Conservation (phyloP, 108 stramenopile genomes). For the Skeletonema menzelii region DNA sequence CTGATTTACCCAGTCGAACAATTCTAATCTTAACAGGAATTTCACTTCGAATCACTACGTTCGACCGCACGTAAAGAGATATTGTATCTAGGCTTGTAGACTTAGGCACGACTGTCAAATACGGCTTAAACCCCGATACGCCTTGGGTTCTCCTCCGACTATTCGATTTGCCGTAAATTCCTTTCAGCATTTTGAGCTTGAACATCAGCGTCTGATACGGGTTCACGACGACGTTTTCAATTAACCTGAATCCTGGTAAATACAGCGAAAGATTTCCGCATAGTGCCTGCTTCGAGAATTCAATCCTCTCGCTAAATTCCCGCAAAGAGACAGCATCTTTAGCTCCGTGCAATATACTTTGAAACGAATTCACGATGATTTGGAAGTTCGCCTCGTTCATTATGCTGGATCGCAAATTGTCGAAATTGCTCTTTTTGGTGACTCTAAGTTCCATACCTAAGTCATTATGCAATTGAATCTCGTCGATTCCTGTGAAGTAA, state of each 20-base stretch:
- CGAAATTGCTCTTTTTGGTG: neutral
- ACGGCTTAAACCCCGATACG: slow-evolving; percentile 34
- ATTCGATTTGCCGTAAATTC: neutral
- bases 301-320: neutral
- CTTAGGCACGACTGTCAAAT: slow-evolving; percentile 40
- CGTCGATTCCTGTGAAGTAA: slow-evolving; percentile 21
- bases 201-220: slow-evolving; percentile 41
- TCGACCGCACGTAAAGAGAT: slow-evolving; percentile 23
- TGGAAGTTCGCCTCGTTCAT: neutral
- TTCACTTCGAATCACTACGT: slow-evolving; percentile 24
- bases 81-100: slow-evolving; percentile 24
- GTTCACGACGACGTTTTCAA: slow-evolving; percentile 11
- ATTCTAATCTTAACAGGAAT: slow-evolving; percentile 38
- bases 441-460: slow-evolving; percentile 18
- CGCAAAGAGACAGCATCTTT: slow-evolving; percentile 7
- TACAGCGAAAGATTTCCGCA: slow-evolving; percentile 12
- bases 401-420: neutral
- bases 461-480: slow-evolving; percentile 16
- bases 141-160: neutral
- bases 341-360: slow-evolving; percentile 2
- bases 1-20: slow-evolving; percentile 22
- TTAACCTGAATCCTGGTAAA: slow-evolving; percentile 18
- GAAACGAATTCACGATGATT: neutral
- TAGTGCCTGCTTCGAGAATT: neutral
- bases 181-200: slow-evolving; percentile 17